Evolutionary conservation across 257 asterid species (phyloP).

Genomic region (Paraleonurus japonicus): DNA sequence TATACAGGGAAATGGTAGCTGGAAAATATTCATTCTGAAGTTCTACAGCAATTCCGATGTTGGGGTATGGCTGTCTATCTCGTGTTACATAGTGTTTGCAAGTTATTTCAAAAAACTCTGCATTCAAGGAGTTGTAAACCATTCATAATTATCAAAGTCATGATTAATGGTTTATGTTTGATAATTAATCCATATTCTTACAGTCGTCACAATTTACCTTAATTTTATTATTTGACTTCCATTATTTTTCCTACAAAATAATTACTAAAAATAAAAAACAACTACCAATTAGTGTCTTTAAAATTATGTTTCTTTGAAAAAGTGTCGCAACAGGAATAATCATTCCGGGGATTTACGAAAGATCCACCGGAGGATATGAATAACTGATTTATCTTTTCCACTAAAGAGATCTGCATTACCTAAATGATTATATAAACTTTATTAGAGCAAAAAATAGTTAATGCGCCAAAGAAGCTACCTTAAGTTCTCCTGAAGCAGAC

Average conservation of each 20-base stretch:
- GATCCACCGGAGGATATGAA: neutral
- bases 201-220: neutral
- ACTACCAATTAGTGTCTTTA: neutral
- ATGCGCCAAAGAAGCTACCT: slow-evolving; percentile 48
- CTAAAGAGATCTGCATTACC: neutral
- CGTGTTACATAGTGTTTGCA: neutral
- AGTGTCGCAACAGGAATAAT: neutral
- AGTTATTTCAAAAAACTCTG: neutral
- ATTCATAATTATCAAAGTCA: neutral
- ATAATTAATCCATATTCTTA: neutral
- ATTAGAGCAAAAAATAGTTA: neutral
- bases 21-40: neutral
- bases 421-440: slow-evolving; percentile 16
- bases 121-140: slow-evolving; percentile 1
- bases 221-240: neutral
- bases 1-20: neutral
- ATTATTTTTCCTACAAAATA: neutral
- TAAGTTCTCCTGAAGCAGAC: slow-evolving; percentile 87
- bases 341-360: neutral
- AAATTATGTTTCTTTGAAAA: neutral
- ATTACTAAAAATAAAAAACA: neutral
- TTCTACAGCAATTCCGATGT: neutral
- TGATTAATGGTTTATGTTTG: neutral
- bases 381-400: neutral
- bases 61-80: neutral